A percentile compares a stretch with the other conserved stretches of the same genome.
phyloP scores from a whole-genome alignment of 2,329 filamentous ascomycete genomes.

The Teratosphaeria nubilosa region DNA sequence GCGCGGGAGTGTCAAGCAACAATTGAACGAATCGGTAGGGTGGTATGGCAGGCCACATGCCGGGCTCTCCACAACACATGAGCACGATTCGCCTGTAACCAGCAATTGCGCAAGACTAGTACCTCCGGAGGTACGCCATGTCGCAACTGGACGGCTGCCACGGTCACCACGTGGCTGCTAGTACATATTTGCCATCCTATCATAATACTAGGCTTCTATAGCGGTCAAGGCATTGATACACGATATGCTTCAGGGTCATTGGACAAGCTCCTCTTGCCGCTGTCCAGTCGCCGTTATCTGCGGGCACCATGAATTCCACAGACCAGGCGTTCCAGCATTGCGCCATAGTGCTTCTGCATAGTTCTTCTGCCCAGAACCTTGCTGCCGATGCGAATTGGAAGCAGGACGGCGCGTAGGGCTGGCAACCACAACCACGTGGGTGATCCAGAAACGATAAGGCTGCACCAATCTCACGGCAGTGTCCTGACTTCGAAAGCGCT shows the following conservation, averaged over 20 bases:
- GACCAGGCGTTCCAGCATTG: background rate
- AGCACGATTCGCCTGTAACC: background rate
- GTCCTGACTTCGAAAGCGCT: background rate
- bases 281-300: background rate
- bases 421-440: background rate
- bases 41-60: background rate
- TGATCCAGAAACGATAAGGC: background rate
- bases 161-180: background rate
- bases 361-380: background rate
- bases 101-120: background rate
- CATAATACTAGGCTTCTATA: background rate
- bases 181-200: background rate
- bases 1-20: background rate
- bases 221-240: background rate
- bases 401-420: background rate
- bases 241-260: background rate
- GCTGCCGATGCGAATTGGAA: background rate
- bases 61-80: background rate
- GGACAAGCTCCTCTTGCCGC: background rate
- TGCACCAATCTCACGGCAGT: background rate
- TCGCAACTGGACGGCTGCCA: background rate
- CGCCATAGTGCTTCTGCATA: background rate
- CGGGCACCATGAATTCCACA: background rate
- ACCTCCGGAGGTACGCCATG: too few relatives aligned
- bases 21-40: background rate